Base-by-base conservation (phyloP, 1,139 yeast genomes). In the Yamadazyma sp. region DNA sequence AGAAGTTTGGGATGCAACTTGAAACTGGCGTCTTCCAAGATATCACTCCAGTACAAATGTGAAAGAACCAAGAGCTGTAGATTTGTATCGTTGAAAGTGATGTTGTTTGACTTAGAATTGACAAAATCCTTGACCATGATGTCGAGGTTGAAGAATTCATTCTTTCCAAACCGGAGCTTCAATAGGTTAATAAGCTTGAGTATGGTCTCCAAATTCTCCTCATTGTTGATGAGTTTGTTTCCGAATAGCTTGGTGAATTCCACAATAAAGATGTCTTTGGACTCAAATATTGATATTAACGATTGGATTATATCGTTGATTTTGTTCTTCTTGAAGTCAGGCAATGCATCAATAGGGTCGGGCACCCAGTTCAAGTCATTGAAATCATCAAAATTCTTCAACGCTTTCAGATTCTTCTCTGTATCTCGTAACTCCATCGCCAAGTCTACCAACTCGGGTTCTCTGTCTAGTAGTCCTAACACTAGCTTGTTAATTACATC, bases 311-410 rank as follows among this genome's bases (percentile, higher is more conserved):
- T 75, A 55, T 87, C 95, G 39, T 75, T 72, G 7, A 76, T 78
- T 38, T 73, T 72, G n/a, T 77, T 78, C 47, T 79, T 79, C 40
- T 78, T 75, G 59, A 88, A 87, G 57, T 89, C 96, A 0, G 95
- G 87, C 7, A 94, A 75, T 0, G 96, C 95, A 62, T 87, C 96
- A n/a, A 86, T 75, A 0, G 97, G 97, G 52, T 88, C 96, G 0
- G 98, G 98, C 6, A 62, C 64, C 98, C 98, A 91, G 23, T 75
- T 67, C 3, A 83, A 58, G 45, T 75, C 81, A 26, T 61, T 60
- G 31, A 58, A 47, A 41, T 73, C 78, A 39, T 73, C 76, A 14
- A 54, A 33, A 20, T 38, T 40, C 24, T 43, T 46, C 27, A 37
- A 38, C 26, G 50, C 45, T 34, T 36, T 48, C 44, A 39, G 37